Conservation (phyloP, 768 basidiomycete genomes). For the Glaciozyma antarctica region DNA sequence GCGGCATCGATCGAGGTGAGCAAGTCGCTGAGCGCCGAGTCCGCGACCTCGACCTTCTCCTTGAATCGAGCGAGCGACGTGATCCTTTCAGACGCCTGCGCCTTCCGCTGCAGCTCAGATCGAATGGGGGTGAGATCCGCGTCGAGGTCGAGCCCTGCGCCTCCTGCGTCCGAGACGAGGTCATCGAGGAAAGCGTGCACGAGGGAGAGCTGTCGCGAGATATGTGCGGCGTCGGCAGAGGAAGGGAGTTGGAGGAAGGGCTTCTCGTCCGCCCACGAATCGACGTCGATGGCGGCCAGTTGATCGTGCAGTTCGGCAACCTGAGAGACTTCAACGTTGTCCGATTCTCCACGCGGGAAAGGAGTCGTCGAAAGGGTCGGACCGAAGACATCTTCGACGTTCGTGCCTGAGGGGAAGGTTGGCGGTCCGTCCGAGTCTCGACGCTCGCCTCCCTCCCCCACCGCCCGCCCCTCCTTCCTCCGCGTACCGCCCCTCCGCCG, state of each 20-base stretch:
- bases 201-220: constrained; percentile 46
- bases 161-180: constrained; percentile 44
- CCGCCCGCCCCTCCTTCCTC: background rate
- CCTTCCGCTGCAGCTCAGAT: constrained; percentile 51
- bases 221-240: constrained; percentile 45
- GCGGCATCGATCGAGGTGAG: constrained; percentile 76
- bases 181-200: constrained; percentile 46
- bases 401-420: background rate
- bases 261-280: constrained; percentile 4
- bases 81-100: constrained; percentile 48
- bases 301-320: background rate
- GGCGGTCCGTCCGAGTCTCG: background rate
- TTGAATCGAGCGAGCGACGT: constrained; percentile 52
- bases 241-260: constrained; percentile 45
- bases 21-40: constrained; percentile 69
- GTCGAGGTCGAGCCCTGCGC: constrained; percentile 20
- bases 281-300: background rate
- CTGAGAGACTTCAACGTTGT: background rate
- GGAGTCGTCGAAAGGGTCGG: background rate
- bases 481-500: background rate
- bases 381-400: constrained; percentile 5
- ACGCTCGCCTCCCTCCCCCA: background rate
- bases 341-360: background rate
- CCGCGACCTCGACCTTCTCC: constrained; percentile 50
- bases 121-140: constrained; percentile 56